A percentile compares a stretch with the other conserved stretches of the same genome.
phyloP scores from a whole-genome alignment of 2,329 filamentous ascomycete genomes.

The Calycina herbarum region DNA sequence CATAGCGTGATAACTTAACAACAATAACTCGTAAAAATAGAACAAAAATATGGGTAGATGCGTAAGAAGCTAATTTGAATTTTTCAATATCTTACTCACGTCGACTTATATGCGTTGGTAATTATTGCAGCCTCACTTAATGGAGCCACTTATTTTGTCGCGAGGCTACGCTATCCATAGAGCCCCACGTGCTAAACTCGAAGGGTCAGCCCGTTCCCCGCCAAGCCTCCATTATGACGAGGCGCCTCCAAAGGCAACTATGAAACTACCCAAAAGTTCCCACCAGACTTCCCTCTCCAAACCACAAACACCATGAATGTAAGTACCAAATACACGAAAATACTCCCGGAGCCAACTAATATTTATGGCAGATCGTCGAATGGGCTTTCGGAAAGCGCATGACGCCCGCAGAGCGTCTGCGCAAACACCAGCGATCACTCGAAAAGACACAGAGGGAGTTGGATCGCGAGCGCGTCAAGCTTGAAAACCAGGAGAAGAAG shows the following conservation, averaged over 20 bases:
- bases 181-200: background rate
- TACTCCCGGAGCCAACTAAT: constrained; percentile 1
- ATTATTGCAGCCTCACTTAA: too few species aligned
- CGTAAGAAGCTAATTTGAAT: too few species aligned
- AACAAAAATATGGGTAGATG: too few species aligned
- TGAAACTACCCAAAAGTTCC: constrained; percentile 5
- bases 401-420: constrained; percentile 88
- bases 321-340: constrained; percentile 28
- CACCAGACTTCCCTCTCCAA: background rate
- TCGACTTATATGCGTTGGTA: too few species aligned
- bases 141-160: too few species aligned
- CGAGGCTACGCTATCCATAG: too few species aligned
- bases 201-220: background rate
- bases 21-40: too few species aligned
- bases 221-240: constrained; percentile 10
- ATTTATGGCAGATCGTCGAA: constrained; percentile 73
- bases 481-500: constrained; percentile 99
- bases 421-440: constrained; percentile 92
- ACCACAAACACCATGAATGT: constrained; percentile 54
- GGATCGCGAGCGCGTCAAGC: constrained; percentile 89
- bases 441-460: constrained; percentile 97
- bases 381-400: constrained; percentile 99
- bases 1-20: too few species aligned
- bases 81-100: too few species aligned
- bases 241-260: constrained; percentile 6